phyloP scores from a whole-genome alignment of 75 land plant species.

The Azolla pinnata region DNA sequence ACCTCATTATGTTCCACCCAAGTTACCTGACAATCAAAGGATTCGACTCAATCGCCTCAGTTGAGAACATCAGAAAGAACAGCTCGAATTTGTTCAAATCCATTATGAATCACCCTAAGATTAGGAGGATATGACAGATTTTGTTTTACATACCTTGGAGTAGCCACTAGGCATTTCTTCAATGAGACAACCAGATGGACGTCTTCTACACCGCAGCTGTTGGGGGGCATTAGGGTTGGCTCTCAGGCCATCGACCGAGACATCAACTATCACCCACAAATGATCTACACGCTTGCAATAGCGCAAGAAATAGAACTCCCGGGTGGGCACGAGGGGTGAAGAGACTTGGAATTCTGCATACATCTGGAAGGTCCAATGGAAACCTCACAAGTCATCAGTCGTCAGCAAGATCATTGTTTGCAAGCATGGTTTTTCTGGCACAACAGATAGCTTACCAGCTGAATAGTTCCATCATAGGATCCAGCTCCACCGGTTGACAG shows the following conservation, averaged over 20 bases:
- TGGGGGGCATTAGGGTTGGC: constrained; percentile 12
- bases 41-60: not conserved
- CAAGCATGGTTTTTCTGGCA: too few relatives aligned
- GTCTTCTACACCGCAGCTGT: constrained; percentile 17
- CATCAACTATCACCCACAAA: constrained; percentile 54
- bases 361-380: constrained; percentile 28
- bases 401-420: too few relatives aligned
- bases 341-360: constrained; percentile 46
- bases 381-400: not conserved
- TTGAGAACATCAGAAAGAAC: not conserved
- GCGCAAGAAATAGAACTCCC: constrained; percentile 35
- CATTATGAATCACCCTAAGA: too few relatives aligned
- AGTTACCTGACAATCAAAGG: constrained; percentile 33
- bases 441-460: too few relatives aligned
- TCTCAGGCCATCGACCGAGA: constrained; percentile 39
- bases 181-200: constrained; percentile 42
- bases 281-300: constrained; percentile 45
- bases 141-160: constrained; percentile 27
- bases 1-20: constrained; percentile 72
- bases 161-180: constrained; percentile 39
- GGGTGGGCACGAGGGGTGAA: constrained; percentile 45
- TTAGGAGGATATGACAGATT: not conserved
- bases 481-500: constrained; percentile 82
- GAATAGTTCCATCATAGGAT: constrained; percentile 65
- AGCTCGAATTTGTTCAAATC: too few relatives aligned